Evolutionary conservation across 164 flowering plant genomes (phyloP), one percentile per base, ranked within the genome.

Genomic region (Annona squamosa): DNA sequence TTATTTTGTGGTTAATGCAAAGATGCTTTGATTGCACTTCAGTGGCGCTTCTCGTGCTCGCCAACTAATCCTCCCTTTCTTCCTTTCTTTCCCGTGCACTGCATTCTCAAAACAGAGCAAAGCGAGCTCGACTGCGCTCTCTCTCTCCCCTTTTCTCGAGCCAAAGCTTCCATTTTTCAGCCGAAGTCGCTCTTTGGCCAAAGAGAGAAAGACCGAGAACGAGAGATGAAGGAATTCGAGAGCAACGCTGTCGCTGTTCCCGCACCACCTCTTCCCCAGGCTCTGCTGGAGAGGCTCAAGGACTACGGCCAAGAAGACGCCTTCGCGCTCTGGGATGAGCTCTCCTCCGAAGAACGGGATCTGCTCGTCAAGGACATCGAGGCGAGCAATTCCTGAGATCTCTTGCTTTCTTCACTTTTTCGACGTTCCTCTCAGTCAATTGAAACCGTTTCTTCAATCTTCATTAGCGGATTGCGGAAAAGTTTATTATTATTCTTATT

Each of bases 271-370:
- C 98, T 94, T 1, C 99, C 97, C 1, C 96, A 89, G 75, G 82
- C 86, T 5, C 79, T 93, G 46, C 77, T 95, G 1, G 98, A 95
- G 85, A 77, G 98, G 71, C 86, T 95, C 75, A 95, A 95, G 83
- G 99, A 95, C 80, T 93, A 90, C 72, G 98, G 95, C 2, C 98
- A 95, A 69, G 97, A 91, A 78, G 93, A 95, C 73, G 89, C 73
- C n/a, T 93, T 95, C 73, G 85, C 92, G 26, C 88, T 89, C 48
- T 95, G 99, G 99, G 97, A 91, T n/a, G 95, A 95, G 68, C 97
- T 95, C 70, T 88, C 97, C 37, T 72, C 84, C 0, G 88, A 88
- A 18, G 95, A 95, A 52, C 90, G 92, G 5, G 83, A 87, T 3
- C 81, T 88, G 65, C 97, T 95, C 79, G 87, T 95, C 81, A 81